phyloP scores from a whole-genome alignment of 2,329 filamentous ascomycete species.

The Waltergamsia citrina region DNA sequence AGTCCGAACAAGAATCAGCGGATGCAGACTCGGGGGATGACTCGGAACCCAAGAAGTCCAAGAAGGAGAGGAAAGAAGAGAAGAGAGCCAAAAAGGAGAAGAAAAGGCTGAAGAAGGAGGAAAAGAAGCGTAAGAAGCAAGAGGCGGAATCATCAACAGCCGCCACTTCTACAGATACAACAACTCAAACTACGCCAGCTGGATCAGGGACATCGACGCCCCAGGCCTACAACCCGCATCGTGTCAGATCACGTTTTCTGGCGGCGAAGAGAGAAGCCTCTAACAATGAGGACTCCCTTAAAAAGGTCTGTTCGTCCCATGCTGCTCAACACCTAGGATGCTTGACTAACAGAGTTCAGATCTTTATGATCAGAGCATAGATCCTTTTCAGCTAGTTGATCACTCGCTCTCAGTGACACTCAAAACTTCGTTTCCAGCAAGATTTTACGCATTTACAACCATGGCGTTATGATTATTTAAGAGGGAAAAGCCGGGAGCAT shows the following conservation, averaged over 20 bases:
- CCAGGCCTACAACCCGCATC: conserved; percentile 47
- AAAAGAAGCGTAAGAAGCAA: conserved; percentile 40
- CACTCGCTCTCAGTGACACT: no score
- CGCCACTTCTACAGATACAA: conserved; percentile 15
- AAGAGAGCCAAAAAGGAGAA: conserved; percentile 28
- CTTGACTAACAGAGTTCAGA: conserved; percentile 28
- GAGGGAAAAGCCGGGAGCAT: no score
- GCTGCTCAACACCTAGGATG: no score
- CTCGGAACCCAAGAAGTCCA: conserved; percentile 5
- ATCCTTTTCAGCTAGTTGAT: no score
- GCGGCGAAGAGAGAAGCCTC: conserved; percentile 79
- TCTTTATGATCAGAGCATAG: conserved; percentile 57
- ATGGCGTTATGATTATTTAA: no score
- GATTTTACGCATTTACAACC: no score
- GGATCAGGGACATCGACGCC: conserved; percentile 36
- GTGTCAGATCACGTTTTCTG: conserved; percentile 73
- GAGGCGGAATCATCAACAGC: conserved; percentile 14
- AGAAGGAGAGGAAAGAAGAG: conserved; percentile 8
- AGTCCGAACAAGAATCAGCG: not conserved
- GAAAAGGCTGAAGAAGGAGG: conserved; percentile 29
- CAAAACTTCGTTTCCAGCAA: no score
- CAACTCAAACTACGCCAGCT: conserved; percentile 22
- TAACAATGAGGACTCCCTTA: conserved; percentile 71
- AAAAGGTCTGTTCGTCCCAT: conserved; percentile 63
- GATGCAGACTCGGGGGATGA: conserved; percentile 2